These are phyloP conservation scores for Metschnikowia kunwiensis DNA, from an alignment of 805 yeast genomes.

Conservation along the genomic window DNA sequence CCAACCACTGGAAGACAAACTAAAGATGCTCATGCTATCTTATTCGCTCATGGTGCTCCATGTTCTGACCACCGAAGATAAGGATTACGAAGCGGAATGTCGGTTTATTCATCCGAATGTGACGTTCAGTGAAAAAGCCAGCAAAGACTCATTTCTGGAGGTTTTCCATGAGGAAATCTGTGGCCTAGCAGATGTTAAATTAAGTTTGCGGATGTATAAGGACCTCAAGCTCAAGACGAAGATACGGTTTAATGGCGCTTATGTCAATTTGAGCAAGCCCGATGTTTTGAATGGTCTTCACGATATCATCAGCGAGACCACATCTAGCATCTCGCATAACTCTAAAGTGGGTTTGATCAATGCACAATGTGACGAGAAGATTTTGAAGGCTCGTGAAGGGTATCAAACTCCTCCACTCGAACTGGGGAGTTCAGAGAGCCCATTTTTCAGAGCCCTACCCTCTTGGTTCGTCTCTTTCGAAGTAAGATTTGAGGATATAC, in stretches of 20 bases:
- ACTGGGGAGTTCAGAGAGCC: neutral
- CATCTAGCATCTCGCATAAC: constrained; percentile 23
- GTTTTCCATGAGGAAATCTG: constrained; percentile 23
- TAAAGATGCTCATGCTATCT: constrained; percentile 30
- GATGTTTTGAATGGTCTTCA: constrained; percentile 32
- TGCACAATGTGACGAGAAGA: constrained; percentile 23
- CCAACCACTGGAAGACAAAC: constrained; percentile 17
- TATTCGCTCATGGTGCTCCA: constrained; percentile 36
- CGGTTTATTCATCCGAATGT: constrained; percentile 33
- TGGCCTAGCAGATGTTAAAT: constrained; percentile 18
- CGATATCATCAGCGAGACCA: constrained; percentile 26
- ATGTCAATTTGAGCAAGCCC: constrained; percentile 28
- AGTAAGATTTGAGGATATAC: constrained; percentile 16
- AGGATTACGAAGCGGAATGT: constrained; percentile 35
- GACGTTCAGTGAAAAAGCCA: constrained; percentile 27
- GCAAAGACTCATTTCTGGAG: constrained; percentile 1
- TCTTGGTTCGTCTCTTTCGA: constrained; percentile 31
- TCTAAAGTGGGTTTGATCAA: constrained; percentile 31
- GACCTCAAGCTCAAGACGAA: constrained; percentile 26
- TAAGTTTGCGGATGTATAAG: constrained; percentile 25
- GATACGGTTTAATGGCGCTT: constrained; percentile 21
- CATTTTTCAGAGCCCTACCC: constrained; percentile 28
- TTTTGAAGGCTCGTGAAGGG: constrained; percentile 11
- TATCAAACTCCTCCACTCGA: no score
- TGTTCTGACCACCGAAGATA: constrained; percentile 27